phyloP scores from a whole-genome alignment of 2,329 filamentous ascomycete genomes.

The Ophiostoma fasciatum region DNA sequence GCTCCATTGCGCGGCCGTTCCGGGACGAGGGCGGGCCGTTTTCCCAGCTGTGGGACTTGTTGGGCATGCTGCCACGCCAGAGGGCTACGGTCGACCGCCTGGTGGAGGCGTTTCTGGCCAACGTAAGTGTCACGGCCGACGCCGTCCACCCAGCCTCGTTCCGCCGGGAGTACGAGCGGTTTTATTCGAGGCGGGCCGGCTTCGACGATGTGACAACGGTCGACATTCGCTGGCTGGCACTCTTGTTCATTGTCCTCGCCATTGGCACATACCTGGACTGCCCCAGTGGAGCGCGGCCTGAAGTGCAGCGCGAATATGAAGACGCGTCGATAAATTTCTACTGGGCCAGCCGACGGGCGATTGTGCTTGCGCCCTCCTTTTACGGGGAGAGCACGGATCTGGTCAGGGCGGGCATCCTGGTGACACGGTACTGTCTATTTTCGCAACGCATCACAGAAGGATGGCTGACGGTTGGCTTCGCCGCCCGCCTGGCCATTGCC shows the following conservation, averaged over 20 bases:
- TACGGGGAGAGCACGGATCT: conserved; percentile 26
- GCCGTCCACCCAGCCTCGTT: conserved; percentile 21
- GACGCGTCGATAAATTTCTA: conserved; percentile 26
- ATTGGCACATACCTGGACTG: conserved; percentile 23
- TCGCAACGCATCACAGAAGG: conserved; percentile 22
- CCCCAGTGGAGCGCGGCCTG: conserved; percentile 4
- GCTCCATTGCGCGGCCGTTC: conserved; percentile 3
- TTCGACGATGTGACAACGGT: conserved; percentile 24
- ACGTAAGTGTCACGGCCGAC: conserved; percentile 23
- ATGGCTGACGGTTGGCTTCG: conserved; percentile 27
- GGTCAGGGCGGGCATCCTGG: conserved; percentile 23
- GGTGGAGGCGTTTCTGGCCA: conserved; percentile 19
- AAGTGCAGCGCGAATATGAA: conserved; percentile 20
- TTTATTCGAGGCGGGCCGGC: conserved; percentile 24
- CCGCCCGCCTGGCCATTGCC: conserved; percentile 27
- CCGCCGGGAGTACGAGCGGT: conserved; percentile 20
- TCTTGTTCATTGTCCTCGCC: conserved; percentile 25
- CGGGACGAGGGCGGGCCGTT: conserved; percentile 10
- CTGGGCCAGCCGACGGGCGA: conserved; percentile 23
- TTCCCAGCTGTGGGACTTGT: conserved; percentile 25
- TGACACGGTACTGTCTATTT: conserved; percentile 25
- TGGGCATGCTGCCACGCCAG: conserved; percentile 23
- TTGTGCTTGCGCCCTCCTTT: conserved; percentile 26
- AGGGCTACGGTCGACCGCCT: conserved; percentile 22
- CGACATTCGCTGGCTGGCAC: conserved; percentile 25